Conservation (phyloP, 805 yeast species). For the Nematodospora valgi region DNA sequence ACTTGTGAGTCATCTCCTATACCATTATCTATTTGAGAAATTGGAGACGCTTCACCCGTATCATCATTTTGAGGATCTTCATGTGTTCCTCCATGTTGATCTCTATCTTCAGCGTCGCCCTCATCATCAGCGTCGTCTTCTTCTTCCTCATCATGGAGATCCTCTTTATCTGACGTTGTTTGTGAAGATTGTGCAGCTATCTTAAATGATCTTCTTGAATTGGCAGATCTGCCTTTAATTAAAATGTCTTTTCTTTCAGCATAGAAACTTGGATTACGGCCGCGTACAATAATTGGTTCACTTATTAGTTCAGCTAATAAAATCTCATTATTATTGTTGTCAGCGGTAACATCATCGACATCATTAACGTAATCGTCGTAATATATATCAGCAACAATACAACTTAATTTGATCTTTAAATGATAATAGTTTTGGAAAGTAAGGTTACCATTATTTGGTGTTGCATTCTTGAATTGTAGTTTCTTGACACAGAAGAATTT, state of each 20-base stretch:
- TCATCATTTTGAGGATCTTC: too few relatives aligned
- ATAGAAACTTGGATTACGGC: conserved; percentile 61
- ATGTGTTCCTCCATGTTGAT: background rate
- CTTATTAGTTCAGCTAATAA: conserved; percentile 27
- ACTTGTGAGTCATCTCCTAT: conserved; percentile 10
- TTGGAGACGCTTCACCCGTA: conserved; percentile 12
- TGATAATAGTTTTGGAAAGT: conserved; percentile 45
- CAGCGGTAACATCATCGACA: conserved; percentile 5
- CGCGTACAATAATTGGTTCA: conserved; percentile 55
- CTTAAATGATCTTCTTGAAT: conserved; percentile 16
- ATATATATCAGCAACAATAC: conserved; percentile 36
- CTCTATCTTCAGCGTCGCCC: conserved; percentile 2
- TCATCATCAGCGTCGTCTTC: conserved; percentile 10
- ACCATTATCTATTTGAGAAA: conserved; percentile 10
- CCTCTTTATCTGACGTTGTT: too few relatives aligned
- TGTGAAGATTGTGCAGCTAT: conserved; percentile 7
- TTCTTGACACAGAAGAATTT: conserved; percentile 35
- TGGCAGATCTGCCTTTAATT: conserved; percentile 27
- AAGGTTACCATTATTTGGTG: conserved; percentile 50
- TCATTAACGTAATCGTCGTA: conserved; percentile 30
- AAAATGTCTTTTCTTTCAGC: conserved; percentile 49
- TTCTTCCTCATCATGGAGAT: conserved; percentile 6
- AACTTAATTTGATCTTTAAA: conserved; percentile 30
- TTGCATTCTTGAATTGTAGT: conserved; percentile 48
- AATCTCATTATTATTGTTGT: conserved; percentile 27